Base-by-base conservation (phyloP, 2,329 filamentous ascomycete genomes). In the Fusarium brachygibbosum region DNA sequence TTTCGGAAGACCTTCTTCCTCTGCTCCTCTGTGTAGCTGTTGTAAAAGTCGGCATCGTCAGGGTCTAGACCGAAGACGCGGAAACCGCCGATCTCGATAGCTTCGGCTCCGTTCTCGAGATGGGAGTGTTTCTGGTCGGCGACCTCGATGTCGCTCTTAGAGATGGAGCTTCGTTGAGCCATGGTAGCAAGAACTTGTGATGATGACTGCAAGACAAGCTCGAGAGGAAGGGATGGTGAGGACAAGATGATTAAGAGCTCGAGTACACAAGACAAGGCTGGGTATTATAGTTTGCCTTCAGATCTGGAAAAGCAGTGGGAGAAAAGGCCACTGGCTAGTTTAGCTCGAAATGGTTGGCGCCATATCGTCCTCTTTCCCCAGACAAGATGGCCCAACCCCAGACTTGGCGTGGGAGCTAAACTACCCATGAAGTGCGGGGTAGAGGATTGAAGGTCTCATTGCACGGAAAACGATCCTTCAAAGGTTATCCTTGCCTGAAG, bases 31-130 rank as follows among this genome's bases (percentile, higher is more conserved):
- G 68, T 63, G 25, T 68, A 73, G 13, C 46, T 72, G 11, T 58
- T 73, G 41, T 46, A 73, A 17, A 73, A 73, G n/a, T 73, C 70
- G 11, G 70, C 70, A 68, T 73, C 70, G 2, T 68, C 68, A 6
- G 66, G 70, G 14, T 63, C 58, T 17, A 73, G 16, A 16, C 70
- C 71, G 17, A 68, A 73, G 42, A 73, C 70, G 0, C 70, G 70
- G 37, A 73, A 73, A 29, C 58, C 54, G 6, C 23, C 68, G 21
- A 73, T 70, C 12, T 73, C 70, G 12, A 70, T 73, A 8, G 63
- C 71, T 17, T 73, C 59, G 13, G 28, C 4, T 2, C 58, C 49
- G 25, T 54, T 66, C 25, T 73, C 70, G 4, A 73, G 48, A 19
- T 73, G 68, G 25, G 60, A 32, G 2, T 52, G 48, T 53, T 70